Evolutionary conservation across 2,329 filamentous ascomycete genomes (phyloP), one percentile per base, ranked within the genome.

Genomic region (Diplocarpon rosae): DNA sequence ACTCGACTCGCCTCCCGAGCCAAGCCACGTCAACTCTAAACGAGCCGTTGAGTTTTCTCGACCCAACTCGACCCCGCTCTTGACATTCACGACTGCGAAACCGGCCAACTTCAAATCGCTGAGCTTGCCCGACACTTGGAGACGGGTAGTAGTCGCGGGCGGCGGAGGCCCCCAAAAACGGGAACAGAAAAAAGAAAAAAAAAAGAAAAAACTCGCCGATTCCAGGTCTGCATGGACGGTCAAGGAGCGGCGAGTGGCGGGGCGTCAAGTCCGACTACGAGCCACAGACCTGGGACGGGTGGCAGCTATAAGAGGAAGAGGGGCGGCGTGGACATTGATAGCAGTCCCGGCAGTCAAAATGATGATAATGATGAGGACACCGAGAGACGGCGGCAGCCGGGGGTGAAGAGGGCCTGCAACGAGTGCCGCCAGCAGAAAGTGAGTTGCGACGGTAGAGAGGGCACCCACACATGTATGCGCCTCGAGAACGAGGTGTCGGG

Each of bases 391-490:
- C 71, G 78, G 49, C 76, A 80, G 53, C 78, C 79, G 20, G 78
- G 78, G 43, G 79, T 83, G 39, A 87, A 90, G 68, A 73, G 85
- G 57, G 85, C 85, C 5, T 90, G 85, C 65, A 89, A 89, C 60
- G 84, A 90, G 64, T 90, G 84, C 61, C 75, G 84, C 50, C 85
- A 90, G 66, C 85, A 90, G 65, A 90, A 90, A 71, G 84, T 86
- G 67, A 73, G 69, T 71, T 61, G 59, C 27, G 33, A 42, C 29
- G 24, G 17, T 38, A 16, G 8, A 40, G 39, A 24, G 20, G 20
- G 20, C 20, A 24, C n/a, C 29, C 29, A 12, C 30, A 5, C 4
- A 12, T 9, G 10, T 3, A 12, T 32, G 11, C 30, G n/a, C 30
- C 30, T 32, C 30, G 11, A 32, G 4, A 5, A 32, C 30, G 11